A percentile compares a stretch with the other conserved stretches of the same genome.
phyloP scores from a whole-genome alignment of 495 filamentous ascomycete genomes.

The Chaetomidium leptoderma region DNA sequence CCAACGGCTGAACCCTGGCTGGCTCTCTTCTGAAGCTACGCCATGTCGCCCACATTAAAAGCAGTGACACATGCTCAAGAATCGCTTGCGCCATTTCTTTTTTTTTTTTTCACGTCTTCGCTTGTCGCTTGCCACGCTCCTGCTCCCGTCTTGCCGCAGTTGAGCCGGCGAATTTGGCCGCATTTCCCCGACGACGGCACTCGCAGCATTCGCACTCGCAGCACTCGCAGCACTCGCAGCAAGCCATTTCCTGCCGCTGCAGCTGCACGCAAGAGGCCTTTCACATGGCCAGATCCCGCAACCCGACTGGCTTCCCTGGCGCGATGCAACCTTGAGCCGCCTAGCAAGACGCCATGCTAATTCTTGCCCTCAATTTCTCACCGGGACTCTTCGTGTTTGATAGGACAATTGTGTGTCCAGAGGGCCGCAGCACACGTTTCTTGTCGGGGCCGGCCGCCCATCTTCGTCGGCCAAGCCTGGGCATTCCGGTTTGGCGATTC shows the following conservation, averaged over 20 bases:
- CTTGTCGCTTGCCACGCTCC: constrained; percentile 6
- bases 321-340: constrained; percentile 7
- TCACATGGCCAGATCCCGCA: constrained; percentile 28
- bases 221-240: not conserved
- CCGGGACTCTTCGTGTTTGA: not conserved
- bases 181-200: constrained; percentile 23
- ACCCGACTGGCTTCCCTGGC: constrained; percentile 22
- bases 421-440: too few species aligned
- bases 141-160: constrained; percentile 22
- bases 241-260: constrained; percentile 11
- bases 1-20: too few species aligned
- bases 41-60: too few species aligned
- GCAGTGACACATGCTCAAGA: not conserved
- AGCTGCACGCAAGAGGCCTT: constrained; percentile 14
- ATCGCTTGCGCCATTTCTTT: constrained; percentile 23
- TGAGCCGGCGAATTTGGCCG: constrained; percentile 28
- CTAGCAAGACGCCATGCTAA: not conserved
- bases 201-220: too few species aligned
- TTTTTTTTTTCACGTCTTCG: not conserved
- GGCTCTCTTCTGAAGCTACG: too few species aligned
- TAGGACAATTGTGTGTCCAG: not conserved
- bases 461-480: not conserved
- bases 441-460: not conserved
- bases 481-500: too few species aligned
- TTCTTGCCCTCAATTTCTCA: not conserved